phyloP scores from a whole-genome alignment of 2,329 filamentous ascomycete genomes.

The Microsporum ferrugineum region DNA sequence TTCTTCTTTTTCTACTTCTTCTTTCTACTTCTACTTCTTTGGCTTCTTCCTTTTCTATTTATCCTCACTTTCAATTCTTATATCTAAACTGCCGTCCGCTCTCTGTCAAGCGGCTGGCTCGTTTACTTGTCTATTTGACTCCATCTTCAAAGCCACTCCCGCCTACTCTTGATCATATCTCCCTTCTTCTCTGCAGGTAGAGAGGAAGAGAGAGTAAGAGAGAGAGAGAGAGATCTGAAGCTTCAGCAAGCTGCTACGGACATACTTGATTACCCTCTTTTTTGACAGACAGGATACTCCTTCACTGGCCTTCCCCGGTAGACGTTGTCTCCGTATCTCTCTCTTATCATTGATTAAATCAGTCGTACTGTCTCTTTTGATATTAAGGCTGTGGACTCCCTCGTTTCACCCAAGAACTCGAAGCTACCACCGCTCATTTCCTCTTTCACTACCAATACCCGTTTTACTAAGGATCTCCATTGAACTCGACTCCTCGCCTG shows the following conservation, averaged over 20 bases:
- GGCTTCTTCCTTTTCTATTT: background rate
- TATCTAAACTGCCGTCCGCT: background rate
- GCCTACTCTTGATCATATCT: background rate
- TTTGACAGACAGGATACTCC: background rate
- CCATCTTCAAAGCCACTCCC: background rate
- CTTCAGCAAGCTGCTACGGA: background rate
- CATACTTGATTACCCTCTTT: background rate
- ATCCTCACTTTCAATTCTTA: background rate
- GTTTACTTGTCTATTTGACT: background rate
- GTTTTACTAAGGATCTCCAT: no score
- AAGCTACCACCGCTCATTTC: background rate
- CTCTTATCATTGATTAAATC: background rate
- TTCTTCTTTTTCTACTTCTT: constrained; percentile 6
- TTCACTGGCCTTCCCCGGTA: background rate
- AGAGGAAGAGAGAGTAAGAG: background rate
- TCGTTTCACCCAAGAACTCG: no score
- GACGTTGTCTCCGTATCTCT: background rate
- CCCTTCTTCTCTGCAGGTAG: background rate
- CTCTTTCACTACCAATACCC: background rate
- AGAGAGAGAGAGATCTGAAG: background rate
- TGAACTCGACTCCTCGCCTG: no score
- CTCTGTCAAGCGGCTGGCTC: background rate
- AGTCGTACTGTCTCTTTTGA: background rate
- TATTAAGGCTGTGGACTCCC: background rate
- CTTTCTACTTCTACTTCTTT: constrained; percentile 11